A percentile compares a stretch with the other conserved stretches of the same genome.
Conservation (phyloP, 2,329 filamentous ascomycete genomes). For the Fusarium mundagurra region DNA sequence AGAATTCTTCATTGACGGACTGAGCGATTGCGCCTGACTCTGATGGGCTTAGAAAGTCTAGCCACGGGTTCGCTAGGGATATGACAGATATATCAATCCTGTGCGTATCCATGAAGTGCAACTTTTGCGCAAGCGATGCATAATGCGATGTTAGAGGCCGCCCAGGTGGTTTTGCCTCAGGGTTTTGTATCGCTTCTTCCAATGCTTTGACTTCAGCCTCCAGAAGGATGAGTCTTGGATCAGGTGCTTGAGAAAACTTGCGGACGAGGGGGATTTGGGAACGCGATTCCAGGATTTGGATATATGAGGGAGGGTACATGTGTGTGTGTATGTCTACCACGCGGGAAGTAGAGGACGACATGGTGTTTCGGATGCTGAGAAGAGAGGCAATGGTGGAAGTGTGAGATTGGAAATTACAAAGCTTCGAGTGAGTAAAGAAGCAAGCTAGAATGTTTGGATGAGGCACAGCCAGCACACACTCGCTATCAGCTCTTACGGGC, state of each 20-base stretch:
- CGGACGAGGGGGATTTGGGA: conserved; percentile 76
- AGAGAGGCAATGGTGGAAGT: background rate
- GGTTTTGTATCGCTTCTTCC: conserved; percentile 62
- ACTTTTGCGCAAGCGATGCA: conserved; percentile 80
- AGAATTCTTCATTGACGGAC: conserved; percentile 81
- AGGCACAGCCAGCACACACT: background rate
- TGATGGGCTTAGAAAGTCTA: conserved; percentile 77
- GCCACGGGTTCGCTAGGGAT: conserved; percentile 92
- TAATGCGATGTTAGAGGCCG: conserved; percentile 87
- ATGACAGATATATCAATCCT: conserved; percentile 84
- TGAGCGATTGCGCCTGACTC: conserved; percentile 71
- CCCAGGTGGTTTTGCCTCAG: conserved; percentile 70
- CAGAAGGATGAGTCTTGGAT: conserved; percentile 74
- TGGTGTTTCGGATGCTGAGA: conserved; percentile 25
- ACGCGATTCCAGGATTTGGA: conserved; percentile 68
- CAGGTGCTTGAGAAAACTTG: conserved; percentile 65
- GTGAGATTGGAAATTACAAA: background rate
- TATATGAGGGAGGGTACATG: conserved; percentile 74
- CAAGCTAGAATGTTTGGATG: background rate
- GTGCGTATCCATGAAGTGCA: conserved; percentile 89
- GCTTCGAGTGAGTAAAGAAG: background rate
- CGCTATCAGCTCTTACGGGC: background rate
- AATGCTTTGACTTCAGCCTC: conserved; percentile 59
- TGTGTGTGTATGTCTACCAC: conserved; percentile 76
- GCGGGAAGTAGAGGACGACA: conserved; percentile 49